Evolutionary conservation across 345 rosid genomes (phyloP).

Genomic region (Bruguiera parviflora): DNA sequence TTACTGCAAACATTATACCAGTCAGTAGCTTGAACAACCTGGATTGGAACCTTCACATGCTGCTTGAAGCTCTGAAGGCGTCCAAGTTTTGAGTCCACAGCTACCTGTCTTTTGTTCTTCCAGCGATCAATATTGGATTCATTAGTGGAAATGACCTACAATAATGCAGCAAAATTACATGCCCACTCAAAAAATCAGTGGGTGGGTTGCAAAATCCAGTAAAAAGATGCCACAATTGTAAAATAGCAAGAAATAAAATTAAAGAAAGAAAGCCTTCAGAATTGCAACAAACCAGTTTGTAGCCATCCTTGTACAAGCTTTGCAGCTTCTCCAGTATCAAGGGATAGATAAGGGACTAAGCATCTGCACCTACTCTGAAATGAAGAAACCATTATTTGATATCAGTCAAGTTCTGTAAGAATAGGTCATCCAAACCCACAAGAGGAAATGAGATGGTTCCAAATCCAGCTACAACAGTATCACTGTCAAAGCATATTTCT

Average conservation of each 20-base stretch:
- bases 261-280: slow-evolving; percentile 5
- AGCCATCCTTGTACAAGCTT: slow-evolving; percentile 71
- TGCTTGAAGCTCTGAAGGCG: slow-evolving; percentile 76
- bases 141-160: slow-evolving; percentile 87
- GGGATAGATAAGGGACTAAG: slow-evolving; percentile 89
- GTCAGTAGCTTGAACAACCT: slow-evolving; percentile 42
- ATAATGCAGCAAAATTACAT: background rate
- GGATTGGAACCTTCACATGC: slow-evolving; percentile 72
- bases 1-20: background rate
- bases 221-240: background rate
- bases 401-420: slow-evolving; percentile 4
- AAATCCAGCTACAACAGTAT: too few species aligned
- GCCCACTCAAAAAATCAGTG: background rate
- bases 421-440: background rate
- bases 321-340: slow-evolving; percentile 76
- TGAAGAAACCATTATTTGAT: slow-evolving; percentile 2
- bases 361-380: slow-evolving; percentile 82
- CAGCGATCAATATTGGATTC: slow-evolving; percentile 97
- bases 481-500: too few species aligned
- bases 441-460: too few species aligned
- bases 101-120: slow-evolving; percentile 91
- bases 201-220: background rate
- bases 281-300: slow-evolving; percentile 69
- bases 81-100: slow-evolving; percentile 87
- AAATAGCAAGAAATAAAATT: slow-evolving; percentile 3